phyloP scores from a whole-genome alignment of 805 yeast species.

The Candida verbasci region DNA sequence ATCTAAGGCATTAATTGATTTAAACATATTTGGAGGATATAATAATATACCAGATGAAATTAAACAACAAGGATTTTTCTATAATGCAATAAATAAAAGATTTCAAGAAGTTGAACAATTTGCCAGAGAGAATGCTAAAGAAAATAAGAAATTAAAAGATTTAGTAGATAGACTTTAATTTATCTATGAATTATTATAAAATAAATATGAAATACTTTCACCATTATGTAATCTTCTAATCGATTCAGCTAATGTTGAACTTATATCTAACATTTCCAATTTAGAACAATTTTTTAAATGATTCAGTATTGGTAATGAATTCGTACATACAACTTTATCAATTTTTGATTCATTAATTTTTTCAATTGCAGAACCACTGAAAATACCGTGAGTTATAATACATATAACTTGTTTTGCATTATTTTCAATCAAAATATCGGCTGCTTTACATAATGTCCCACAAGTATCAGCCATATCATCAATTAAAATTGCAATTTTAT shows the following conservation, averaged over 20 bases:
- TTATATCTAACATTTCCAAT: slow-evolving; percentile 77
- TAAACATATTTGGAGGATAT: slow-evolving; percentile 16
- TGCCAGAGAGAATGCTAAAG: slow-evolving; percentile 81
- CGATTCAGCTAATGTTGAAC: slow-evolving; percentile 88
- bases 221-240: slow-evolving; percentile 94
- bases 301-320: slow-evolving; percentile 81
- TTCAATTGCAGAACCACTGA: slow-evolving; percentile 78
- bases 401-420: slow-evolving; percentile 87
- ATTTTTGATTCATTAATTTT: slow-evolving; percentile 66
- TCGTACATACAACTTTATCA: slow-evolving; percentile 80
- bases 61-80: slow-evolving; percentile 24
- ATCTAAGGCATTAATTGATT: slow-evolving; percentile 39
- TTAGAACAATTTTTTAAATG: slow-evolving; percentile 57
- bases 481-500: slow-evolving; percentile 77
- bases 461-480: slow-evolving; percentile 99
- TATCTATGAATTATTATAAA: slow-evolving; percentile 43
- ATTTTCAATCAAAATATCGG: slow-evolving; percentile 74
- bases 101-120: slow-evolving; percentile 86
- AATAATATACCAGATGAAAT: slow-evolving; percentile 47
- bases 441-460: slow-evolving; percentile 94
- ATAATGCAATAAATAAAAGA: slow-evolving; percentile 55
- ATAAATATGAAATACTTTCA: slow-evolving; percentile 85
- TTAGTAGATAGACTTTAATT: slow-evolving; percentile 1
- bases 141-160: slow-evolving; percentile 49
- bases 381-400: slow-evolving; percentile 92